phyloP scores from a whole-genome alignment of 805 yeast species.

The Kluyveromyces wickerhamii region DNA sequence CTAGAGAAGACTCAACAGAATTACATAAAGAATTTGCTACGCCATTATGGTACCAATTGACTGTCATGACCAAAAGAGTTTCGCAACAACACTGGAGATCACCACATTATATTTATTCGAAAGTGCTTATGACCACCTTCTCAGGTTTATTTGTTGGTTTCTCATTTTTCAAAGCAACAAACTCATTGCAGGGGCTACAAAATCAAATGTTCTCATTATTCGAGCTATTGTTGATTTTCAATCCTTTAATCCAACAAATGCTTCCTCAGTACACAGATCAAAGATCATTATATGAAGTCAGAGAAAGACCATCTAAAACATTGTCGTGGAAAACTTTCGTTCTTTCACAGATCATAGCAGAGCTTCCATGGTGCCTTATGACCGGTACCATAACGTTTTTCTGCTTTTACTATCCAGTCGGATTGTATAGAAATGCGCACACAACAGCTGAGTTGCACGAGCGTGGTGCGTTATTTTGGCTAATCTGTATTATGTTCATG shows the following conservation, averaged over 20 bases:
- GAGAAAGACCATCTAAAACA: constrained; percentile 36
- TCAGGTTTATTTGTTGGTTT: constrained; percentile 46
- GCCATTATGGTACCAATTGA: constrained; percentile 25
- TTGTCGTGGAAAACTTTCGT: constrained; percentile 35
- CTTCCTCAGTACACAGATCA: constrained; percentile 32
- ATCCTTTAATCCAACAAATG: constrained; percentile 35
- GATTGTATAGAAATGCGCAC: constrained; percentile 24
- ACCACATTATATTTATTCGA: constrained; percentile 35
- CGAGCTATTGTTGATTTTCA: constrained; percentile 32
- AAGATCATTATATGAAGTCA: constrained; percentile 34
- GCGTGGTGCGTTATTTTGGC: constrained; percentile 47
- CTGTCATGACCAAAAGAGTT: constrained; percentile 33
- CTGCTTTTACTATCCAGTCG: constrained; percentile 35
- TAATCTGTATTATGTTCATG: constrained; percentile 37
- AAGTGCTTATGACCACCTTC: constrained; percentile 35
- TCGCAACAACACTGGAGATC: constrained; percentile 37
- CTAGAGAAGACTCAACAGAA: constrained; percentile 18
- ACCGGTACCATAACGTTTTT: constrained; percentile 28
- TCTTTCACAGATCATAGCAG: constrained; percentile 29
- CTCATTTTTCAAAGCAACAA: constrained; percentile 46
- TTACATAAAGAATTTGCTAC: constrained; percentile 16
- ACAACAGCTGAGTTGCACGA: constrained; percentile 36
- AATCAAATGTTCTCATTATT: constrained; percentile 33
- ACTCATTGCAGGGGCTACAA: constrained; percentile 35
- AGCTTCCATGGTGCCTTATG: constrained; percentile 30